phyloP scores from a whole-genome alignment of 2,329 filamentous ascomycete genomes.

The Diaporthe sp. region DNA sequence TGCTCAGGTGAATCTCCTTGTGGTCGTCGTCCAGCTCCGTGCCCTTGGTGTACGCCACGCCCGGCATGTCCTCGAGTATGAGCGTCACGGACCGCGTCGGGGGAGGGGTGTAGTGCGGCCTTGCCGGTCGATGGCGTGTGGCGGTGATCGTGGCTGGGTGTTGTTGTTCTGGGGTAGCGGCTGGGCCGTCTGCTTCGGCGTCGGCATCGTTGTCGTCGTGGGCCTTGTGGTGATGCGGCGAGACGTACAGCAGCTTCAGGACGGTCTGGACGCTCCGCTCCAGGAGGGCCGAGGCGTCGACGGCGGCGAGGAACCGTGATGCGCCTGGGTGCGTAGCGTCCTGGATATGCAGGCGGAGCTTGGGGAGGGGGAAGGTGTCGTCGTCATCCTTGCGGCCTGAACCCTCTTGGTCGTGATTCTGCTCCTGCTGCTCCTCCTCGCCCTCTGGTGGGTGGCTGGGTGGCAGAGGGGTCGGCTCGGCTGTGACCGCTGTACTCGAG shows the following conservation, averaged over 20 bases:
- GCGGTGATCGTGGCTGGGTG: background rate
- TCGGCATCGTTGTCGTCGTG: slow-evolving; percentile 40
- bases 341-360: slow-evolving; percentile 70
- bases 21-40: slow-evolving; percentile 38
- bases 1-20: slow-evolving; percentile 70
- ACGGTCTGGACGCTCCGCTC: slow-evolving; percentile 75
- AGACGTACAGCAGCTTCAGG: slow-evolving; percentile 77
- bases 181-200: no score
- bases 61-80: slow-evolving; percentile 81
- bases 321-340: slow-evolving; percentile 72
- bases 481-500: slow-evolving; percentile 35
- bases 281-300: slow-evolving; percentile 74
- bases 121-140: background rate
- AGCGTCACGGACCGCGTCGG: slow-evolving; percentile 89
- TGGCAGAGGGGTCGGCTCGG: slow-evolving; percentile 40
- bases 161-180: background rate
- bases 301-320: slow-evolving; percentile 73
- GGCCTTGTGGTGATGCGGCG: slow-evolving; percentile 51
- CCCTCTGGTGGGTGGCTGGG: slow-evolving; percentile 32
- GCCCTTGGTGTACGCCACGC: slow-evolving; percentile 87
- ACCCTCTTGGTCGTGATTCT: background rate
- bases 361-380: slow-evolving; percentile 59
- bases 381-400: slow-evolving; percentile 20
- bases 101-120: slow-evolving; percentile 51
- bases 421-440: background rate